Base-by-base conservation (phyloP, 257 asterid genomes). In the Thymus mandschuricus region DNA sequence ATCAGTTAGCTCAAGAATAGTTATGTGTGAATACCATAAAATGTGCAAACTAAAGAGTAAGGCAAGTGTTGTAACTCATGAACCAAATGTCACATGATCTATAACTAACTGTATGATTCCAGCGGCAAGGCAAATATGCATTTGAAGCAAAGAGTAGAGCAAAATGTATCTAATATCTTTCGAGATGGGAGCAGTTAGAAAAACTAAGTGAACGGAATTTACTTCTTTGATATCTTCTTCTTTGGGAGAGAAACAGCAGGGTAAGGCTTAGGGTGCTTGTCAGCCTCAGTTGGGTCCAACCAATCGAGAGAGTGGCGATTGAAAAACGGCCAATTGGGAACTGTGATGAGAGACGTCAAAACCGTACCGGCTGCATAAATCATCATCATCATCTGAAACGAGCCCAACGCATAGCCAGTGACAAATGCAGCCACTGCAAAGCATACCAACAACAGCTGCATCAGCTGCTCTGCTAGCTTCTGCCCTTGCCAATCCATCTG, bases 401-500 rank as follows among this genome's bases (percentile, higher is more conserved):
- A 90, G n/a, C 83, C 91, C 82, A 83, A 69, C 5, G 70, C 77
- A 45, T 88, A 88, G 62, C 95, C 92, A 3, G 78, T 58, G 73
- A 84, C 35, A 34, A 88, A 88, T 48, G 91, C 95, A 67, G 78
- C 86, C 41, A 75, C 83, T 1, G 89, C 97, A 63, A 85, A 86
- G 46, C 69, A 34, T 44, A 88, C 81, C 79, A 90, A 72, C 79
- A 84, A 34, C 76, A 86, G 67, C 87, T 89, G 96, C 96, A 87
- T 89, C 80, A 88, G 65, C 50, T 86, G 88, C 83, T 90, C 95
- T 27, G 87, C 89, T 31, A 81, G 69, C 88, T 86, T 90, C 62
- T 90, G 97, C 63, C 97, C 95, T 83, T 90, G 89, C 95, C 96
- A 90, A 84, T 90, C 96, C 96, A 90, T 90, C 89, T 85, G 60